phyloP scores from a whole-genome alignment of 2,329 filamentous ascomycete species.

The Fusarium coicis region DNA sequence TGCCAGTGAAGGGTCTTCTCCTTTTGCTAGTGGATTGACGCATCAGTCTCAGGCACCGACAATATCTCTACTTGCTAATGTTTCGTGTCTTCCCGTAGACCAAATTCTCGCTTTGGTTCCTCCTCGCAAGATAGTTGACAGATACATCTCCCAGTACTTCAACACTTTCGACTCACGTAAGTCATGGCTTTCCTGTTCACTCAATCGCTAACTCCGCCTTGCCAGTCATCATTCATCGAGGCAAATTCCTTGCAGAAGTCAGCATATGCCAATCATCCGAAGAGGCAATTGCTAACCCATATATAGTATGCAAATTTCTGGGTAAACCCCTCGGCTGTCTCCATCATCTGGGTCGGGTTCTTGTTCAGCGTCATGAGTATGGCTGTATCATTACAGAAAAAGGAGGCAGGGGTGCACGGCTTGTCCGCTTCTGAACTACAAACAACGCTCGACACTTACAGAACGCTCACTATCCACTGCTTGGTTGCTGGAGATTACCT shows the following conservation, averaged over 20 bases:
- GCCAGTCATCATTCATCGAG: slow-evolving; percentile 8
- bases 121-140: slow-evolving; percentile 29
- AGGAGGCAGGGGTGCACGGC: background rate
- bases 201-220: background rate
- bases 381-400: background rate
- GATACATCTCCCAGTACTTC: slow-evolving; percentile 33
- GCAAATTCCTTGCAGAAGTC: slow-evolving; percentile 13
- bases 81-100: background rate
- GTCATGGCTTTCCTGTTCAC: background rate
- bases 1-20: background rate
- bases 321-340: background rate
- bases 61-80: slow-evolving; percentile 8
- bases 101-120: slow-evolving; percentile 27
- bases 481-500: slow-evolving; percentile 32
- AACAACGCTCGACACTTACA: slow-evolving; percentile 17
- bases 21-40: background rate
- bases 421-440: background rate
- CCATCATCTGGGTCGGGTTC: slow-evolving; percentile 18
- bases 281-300: background rate
- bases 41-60: background rate
- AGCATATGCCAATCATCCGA: background rate
- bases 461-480: slow-evolving; percentile 31
- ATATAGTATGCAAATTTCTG: slow-evolving; percentile 10
- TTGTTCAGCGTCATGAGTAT: slow-evolving; percentile 20
- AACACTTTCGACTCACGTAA: slow-evolving; percentile 27